Base-by-base conservation (phyloP, 768 basidiomycete species). In the Psilocybe sp. region DNA sequence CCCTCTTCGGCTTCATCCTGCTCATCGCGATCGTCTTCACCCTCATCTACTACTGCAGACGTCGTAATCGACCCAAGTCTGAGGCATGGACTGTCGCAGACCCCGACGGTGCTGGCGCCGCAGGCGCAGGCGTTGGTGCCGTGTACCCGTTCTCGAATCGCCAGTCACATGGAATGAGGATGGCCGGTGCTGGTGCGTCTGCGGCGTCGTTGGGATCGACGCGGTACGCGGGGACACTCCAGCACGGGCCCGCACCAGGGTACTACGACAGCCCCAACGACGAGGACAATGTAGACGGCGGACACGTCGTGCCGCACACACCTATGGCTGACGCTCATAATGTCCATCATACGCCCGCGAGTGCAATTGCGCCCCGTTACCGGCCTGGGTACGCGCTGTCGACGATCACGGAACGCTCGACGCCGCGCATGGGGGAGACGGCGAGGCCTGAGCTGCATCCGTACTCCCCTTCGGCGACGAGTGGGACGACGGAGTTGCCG, bases 21-120 rank as follows among this genome's bases (percentile, higher is more conserved):
- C 49, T 71, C 38, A 28, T 67, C 14, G 49, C 70, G 28, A 51
- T 70, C 5, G 38, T 54, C 7, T 56, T 58, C 2, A 61, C 58
- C 16, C 14, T 68, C 33, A 71, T 63, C 64, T 69, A 67, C 50
- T 66, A 56, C 51, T 46, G 53, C 41, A 58, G 63, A 15, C 54
- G 63, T 36, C 53, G 54, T 16, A 61, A 51, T 36, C 57, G 69
- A 38, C 66, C 71, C 0, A 47, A 50, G 7, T 69, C 72, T 4
- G 67, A 71, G 47, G 64, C 65, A 7, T 72, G 72, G 71, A 66
- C 69, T 1, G 52, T 69, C 38, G 58, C 60, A 12, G 66, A 65
- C 11, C 23, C 33, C 11, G 49, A 46, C 8, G 44, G 32, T 37
- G 40, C 41, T 15, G 19, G n/a, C 5, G 14, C 36, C 19, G 31